Base-by-base conservation (phyloP, 2,329 filamentous ascomycete genomes). In the Endothia cerciana region DNA sequence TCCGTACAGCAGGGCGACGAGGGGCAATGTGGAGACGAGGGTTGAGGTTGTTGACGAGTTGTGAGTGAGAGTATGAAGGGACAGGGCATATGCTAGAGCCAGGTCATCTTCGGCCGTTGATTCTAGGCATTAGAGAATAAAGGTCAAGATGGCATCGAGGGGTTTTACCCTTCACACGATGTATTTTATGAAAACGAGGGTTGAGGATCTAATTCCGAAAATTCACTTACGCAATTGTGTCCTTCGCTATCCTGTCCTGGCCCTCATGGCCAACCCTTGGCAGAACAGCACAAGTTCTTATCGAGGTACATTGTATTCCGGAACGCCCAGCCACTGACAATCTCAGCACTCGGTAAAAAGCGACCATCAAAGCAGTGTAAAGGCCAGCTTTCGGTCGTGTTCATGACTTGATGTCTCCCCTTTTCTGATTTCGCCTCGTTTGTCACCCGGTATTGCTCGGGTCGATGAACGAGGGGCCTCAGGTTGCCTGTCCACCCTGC, bases 1-100 rank as follows among this genome's bases (percentile, higher is more conserved):
- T 57, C 73, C 73, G 6, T 75, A 75, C 57, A 73, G 71, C 38
- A 68, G 71, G 56, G 73, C 73, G 3, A 74, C 70, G 7, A 62
- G 66, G 66, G 73, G 73, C 1, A 75, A 75, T 40, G 68, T 75
- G 2, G 67, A 69, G 11, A 73, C 72, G 17, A 72, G 66, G 17
- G 69, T 74, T 43, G 69, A 73, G 65, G 67, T 74, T 22, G 62
- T 62, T 8, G 13, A 67, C 43, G 61, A 63, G 40, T 43, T 67
- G 30, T 58, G 33, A 56, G 28, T 33, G n/a, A 8, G 25, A 25
- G 33, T 38, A 8, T 30, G 41, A 60, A 41, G 40, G 38, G 15
- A 13, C 17, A n/a, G 7, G 59, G n/a, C 22, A n/a, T n/a, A n/a
- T 15, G 28, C 22, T 59, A 19, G 56, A 19, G 43, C 5, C 5